Base-by-base conservation (phyloP, 1,284 basidiomycete genomes). In the Cryptococcus floricola region DNA sequence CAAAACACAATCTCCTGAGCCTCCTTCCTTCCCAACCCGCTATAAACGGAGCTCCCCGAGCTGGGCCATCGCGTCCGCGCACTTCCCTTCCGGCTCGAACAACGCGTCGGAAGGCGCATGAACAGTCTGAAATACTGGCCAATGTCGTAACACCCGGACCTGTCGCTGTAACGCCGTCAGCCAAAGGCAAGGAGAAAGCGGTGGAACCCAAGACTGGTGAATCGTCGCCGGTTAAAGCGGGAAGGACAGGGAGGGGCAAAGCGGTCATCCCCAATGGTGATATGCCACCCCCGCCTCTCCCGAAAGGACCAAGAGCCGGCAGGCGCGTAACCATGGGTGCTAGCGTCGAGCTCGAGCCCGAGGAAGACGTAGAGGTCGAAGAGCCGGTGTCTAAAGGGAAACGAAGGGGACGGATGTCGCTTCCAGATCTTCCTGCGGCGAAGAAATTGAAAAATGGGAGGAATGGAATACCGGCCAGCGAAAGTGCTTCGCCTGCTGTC, bases 71-170 rank as follows among this genome's bases (percentile, higher is more conserved):
- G 2, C 53, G 65, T 18, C 47, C 55, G 16, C 59, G 64, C 3
- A 10, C 45, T 1, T 59, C 60, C 9, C 37, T 61, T 0, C 64
- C 70, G 5, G 46, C 68, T 14, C 57, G 74, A 4, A 70, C 68
- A 8, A 75, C 73, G 12, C 65, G 73, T 23, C 69, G 69, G 19
- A 63, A 66, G 54, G 70, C 69, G 1, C 66, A 70, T 18, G 67
- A 65, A 39, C 64, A 66, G 51, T 63, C 69, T 1, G 68, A 73
- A 48, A 52, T 69, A 5, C 49, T 74, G 5, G 63, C 61, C 1
- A 42, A 64, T 18, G 57, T 66, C 8, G 58, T 54, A 14, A 43
- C 56, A 9, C 57, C 60, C 18, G 19, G 48, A 23, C 37, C 47
- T 6, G 43, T 43, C n/a, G 37, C 48, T 43, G 10, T 50, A 46